Percentiles rank a stretch among this genome's conserved stretches.
These are phyloP conservation scores for Curvularia lunata DNA, from an alignment of 2,329 filamentous ascomycete species.

Conservation along the genomic window DNA sequence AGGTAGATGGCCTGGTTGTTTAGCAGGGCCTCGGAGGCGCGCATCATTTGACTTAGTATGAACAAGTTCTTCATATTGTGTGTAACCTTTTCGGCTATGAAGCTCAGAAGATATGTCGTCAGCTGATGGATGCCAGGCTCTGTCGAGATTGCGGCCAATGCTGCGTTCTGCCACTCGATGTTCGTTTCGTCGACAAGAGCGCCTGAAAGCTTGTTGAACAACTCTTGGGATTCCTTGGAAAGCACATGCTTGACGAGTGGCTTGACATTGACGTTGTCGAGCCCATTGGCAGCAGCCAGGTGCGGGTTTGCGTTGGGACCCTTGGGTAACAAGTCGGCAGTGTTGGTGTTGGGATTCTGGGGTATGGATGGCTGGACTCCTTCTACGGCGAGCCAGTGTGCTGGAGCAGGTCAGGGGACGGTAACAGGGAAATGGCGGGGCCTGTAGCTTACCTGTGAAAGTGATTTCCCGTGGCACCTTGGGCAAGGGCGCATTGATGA, in stretches of 20 bases:
- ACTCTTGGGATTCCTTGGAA: constrained; percentile 93
- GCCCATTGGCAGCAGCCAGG: constrained; percentile 80
- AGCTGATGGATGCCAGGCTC: constrained; percentile 95
- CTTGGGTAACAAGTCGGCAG: constrained; percentile 89
- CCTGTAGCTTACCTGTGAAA: constrained; percentile 73
- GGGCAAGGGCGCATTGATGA: constrained; percentile 93
- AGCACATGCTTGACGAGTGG: constrained; percentile 95
- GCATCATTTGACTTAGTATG: constrained; percentile 89
- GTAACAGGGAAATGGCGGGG: neutral
- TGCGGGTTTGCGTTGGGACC: constrained; percentile 86
- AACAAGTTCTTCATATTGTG: constrained; percentile 92
- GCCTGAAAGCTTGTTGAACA: constrained; percentile 93
- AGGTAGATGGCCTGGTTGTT: constrained; percentile 81
- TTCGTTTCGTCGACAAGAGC: constrained; percentile 88
- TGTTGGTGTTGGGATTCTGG: constrained; percentile 88
- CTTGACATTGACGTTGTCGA: constrained; percentile 82
- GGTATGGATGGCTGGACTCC: constrained; percentile 96
- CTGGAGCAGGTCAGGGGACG: constrained; percentile 54
- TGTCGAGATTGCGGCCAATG: constrained; percentile 80
- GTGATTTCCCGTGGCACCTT: constrained; percentile 93
- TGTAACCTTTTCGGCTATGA: constrained; percentile 93
- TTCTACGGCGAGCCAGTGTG: constrained; percentile 97
- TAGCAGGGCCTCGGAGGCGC: constrained; percentile 82
- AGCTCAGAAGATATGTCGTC: constrained; percentile 94
- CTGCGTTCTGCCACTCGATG: constrained; percentile 85